These are phyloP conservation scores for Silene latifolia DNA, from an alignment of 148 eudicot species.

Conservation along the genomic window DNA sequence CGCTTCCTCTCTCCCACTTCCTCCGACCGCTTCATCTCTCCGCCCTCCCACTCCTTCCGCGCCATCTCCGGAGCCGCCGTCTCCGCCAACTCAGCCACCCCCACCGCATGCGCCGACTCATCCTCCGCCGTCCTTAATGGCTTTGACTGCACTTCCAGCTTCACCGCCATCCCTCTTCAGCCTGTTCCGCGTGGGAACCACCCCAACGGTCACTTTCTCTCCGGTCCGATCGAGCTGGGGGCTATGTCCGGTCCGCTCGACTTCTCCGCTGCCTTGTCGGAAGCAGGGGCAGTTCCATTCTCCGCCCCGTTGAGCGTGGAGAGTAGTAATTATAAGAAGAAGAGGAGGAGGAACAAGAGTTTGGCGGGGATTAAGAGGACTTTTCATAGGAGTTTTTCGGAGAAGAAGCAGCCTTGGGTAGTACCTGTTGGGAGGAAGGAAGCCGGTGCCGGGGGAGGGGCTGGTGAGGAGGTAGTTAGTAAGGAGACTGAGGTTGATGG, in stretches of 20 bases:
- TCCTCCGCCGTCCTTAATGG: slow-evolving; percentile 62
- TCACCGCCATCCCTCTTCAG: slow-evolving; percentile 69
- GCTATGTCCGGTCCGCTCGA: slow-evolving; percentile 91
- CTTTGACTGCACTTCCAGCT: slow-evolving; percentile 81
- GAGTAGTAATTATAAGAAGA: slow-evolving; percentile 34
- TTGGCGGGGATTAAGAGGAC: slow-evolving; percentile 53
- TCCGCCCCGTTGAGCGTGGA: slow-evolving; percentile 64
- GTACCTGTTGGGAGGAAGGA: slow-evolving; percentile 66
- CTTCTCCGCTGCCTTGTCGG: neutral
- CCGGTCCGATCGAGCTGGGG: slow-evolving; percentile 94
- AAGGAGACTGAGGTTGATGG: slow-evolving; percentile 36
- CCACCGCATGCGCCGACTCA: too few species aligned
- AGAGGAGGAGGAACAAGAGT: slow-evolving; percentile 61
- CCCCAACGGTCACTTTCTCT: slow-evolving; percentile 46
- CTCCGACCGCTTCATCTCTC: slow-evolving; percentile 12
- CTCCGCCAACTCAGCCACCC: slow-evolving; percentile 64
- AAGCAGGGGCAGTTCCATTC: slow-evolving; percentile 51
- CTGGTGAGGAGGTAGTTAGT: slow-evolving; percentile 3
- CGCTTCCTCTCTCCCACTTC: slow-evolving; percentile 74
- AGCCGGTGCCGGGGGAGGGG: slow-evolving; percentile 14
- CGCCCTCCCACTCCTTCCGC: slow-evolving; percentile 28
- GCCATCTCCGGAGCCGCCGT: slow-evolving; percentile 93
- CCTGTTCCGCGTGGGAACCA: slow-evolving; percentile 57
- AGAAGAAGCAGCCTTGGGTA: slow-evolving; percentile 87
- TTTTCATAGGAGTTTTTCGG: slow-evolving; percentile 62